Evolutionary conservation across 768 basidiomycete genomes (phyloP).

Genomic region (Baorangia bicolor): DNA sequence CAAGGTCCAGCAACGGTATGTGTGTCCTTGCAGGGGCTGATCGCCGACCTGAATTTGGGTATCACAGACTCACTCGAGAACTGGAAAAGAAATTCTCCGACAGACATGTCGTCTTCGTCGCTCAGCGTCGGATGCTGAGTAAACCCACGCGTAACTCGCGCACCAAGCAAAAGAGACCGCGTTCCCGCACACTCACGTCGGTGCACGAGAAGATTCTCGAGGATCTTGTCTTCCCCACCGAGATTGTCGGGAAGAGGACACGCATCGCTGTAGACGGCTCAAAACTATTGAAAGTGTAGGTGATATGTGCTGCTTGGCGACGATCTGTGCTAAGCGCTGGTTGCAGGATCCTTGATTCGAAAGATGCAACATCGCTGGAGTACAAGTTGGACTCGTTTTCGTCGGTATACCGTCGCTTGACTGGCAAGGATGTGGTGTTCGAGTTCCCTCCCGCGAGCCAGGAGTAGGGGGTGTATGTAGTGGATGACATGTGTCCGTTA

Average conservation of each 20-base stretch:
- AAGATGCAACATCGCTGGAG: conserved; percentile 96
- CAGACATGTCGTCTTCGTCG: conserved; percentile 98
- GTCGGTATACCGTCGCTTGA: conserved; percentile 91
- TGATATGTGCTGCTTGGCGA: conserved; percentile 24
- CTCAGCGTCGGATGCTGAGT: conserved; percentile 96
- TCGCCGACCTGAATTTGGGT: conserved; percentile 7
- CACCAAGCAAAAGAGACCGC: conserved; percentile 94
- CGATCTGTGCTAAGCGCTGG: conserved; percentile 16
- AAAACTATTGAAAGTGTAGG: conserved; percentile 97
- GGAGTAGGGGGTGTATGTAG: conserved; percentile 49
- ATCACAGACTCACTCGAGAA: conserved; percentile 87
- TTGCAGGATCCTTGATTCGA: conserved; percentile 89
- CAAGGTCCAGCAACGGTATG: conserved; percentile 92
- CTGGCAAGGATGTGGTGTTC: conserved; percentile 95
- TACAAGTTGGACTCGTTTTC: conserved; percentile 99
- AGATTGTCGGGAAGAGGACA: conserved; percentile 98
- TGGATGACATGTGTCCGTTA: conserved; percentile 32
- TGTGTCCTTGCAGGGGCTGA: not conserved
- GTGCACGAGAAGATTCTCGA: conserved; percentile 99
- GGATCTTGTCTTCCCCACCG: conserved; percentile 98
- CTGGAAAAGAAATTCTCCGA: conserved; percentile 99
- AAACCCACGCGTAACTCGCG: conserved; percentile 94
- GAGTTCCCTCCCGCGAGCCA: conserved; percentile 82
- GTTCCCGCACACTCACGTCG: conserved; percentile 92
- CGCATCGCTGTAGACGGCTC: conserved; percentile 91